Evolutionary conservation across 106 monocot species (phyloP), one percentile per base, ranked within the genome.

Genomic region (Platanthera guangdongensis): DNA sequence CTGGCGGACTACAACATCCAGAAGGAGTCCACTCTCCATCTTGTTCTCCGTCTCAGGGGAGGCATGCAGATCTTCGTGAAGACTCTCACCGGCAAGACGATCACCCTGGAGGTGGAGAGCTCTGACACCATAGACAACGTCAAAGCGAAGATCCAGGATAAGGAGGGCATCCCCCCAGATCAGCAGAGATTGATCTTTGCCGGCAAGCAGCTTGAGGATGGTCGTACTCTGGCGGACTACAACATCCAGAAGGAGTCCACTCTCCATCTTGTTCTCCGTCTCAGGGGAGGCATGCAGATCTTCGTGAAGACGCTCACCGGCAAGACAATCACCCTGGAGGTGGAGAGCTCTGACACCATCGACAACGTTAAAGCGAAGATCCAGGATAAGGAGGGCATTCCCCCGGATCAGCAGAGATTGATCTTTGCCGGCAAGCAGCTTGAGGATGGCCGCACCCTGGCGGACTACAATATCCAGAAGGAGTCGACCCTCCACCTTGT

Each of bases 151-250:
- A 93, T 93, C 63, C 93, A 94, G 73, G 93, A 94, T 71, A 94
- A 94, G 83, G 94, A 94, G 80, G 94, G 94, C 4, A 94, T 94
- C 50, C 88, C 90, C 5, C 94, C 94, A 25, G 94, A 94, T 72
- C 94, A 94, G 90, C 94, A 94, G 77, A 73, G 94, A 25, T 71
- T 94, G 6, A 94, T 94, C 77, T 94, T 94, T 7, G 94, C 94
- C 1, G 94, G 94, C 0, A 94, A 94, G 82, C 94, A 94, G 81
- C 88, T 94, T 0, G 94, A 94, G 76, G 94, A 94, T 2, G 94
- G 94, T 50, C 82, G 94, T 21, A 94, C 94, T 21, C 83, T 90
- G 9, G 88, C 88, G 0, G 88, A 88, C 76, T 88, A 88, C 73
- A 88, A 88, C 75, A 88, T 88, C 73, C 88, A 88, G 76, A 88